Base-by-base conservation (phyloP, 2,329 filamentous ascomycete species). In the Claviceps cyperi region DNA sequence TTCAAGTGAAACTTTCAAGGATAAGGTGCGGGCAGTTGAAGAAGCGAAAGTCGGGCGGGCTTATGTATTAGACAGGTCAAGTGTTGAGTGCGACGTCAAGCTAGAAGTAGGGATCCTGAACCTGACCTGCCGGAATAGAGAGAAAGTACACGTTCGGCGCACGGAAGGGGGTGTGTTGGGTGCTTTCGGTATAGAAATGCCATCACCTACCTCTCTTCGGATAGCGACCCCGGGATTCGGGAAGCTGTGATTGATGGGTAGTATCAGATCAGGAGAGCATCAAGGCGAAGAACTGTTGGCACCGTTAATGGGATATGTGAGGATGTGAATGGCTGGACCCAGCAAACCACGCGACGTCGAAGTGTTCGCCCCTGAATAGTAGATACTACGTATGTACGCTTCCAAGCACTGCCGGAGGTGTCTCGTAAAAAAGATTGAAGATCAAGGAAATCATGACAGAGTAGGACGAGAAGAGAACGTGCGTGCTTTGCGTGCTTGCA, bases 271-370 rank as follows among this genome's bases (percentile, higher is more conserved):
- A 46, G n/a, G 22, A 44, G 28, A 49, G 41, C 28, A 41, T 43
- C 40, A 41, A 48, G 28, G 43, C 28, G 14, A 43, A 43, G 19
- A 15, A 39, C 21, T 48, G 35, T 40, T n/a, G 21, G 46, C 22
- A 44, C 47, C 46, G 48, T 45, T 11, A 50, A 45, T 35, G 22
- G 21, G 24, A 51, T 51, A 47, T 45, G 41, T 48, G 47, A 38
- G 39, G 43, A n/a, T 46, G 47, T 48, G 39, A 51, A 51, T 49
- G 50, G 50, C 48, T 45, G 48, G 48, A 48, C 24, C 45, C 47
- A 41, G 24, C 50, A 40, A 52, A 52, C 37, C 50, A 50, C 50
- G 46, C 28, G 28, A 37, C 40, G 38, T 43, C 48, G 37, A 50
- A 19, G 43, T 44, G 50, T n/a, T 49, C 17, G 38, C 39, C 43